Percentiles rank a stretch among this genome's conserved stretches.
Conservation (phyloP, 2,329 filamentous ascomycete species). For the Monosporascus sp. region DNA sequence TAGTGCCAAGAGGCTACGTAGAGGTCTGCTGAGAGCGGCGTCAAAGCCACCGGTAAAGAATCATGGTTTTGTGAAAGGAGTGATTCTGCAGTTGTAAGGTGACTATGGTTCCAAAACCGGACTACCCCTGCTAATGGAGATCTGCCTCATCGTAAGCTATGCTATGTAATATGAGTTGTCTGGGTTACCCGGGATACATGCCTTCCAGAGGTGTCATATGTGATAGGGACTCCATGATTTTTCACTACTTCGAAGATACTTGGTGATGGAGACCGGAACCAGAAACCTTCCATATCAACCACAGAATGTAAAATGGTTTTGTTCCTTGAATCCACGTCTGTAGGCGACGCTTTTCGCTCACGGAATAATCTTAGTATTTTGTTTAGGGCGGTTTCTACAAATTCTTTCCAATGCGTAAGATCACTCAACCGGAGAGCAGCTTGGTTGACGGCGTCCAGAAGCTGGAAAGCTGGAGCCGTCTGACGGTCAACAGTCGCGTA, state of each 20-base stretch:
- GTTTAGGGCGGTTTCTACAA: neutral
- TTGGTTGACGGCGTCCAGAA: too few relatives aligned
- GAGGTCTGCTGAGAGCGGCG: too few relatives aligned
- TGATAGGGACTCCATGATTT: neutral
- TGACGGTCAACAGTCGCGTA: neutral
- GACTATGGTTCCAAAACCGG: rapidly evolving
- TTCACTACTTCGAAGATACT: neutral
- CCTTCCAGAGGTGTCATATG: neutral
- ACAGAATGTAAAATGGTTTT: too few relatives aligned
- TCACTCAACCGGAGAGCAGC: too few relatives aligned
- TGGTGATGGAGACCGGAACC: too few relatives aligned
- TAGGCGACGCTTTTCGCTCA: neutral
- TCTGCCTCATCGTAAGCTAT: neutral
- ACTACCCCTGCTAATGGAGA: rapidly evolving
- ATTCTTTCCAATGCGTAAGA: neutral
- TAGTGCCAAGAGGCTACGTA: too few relatives aligned
- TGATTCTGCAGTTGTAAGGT: neutral
- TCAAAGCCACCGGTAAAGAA: neutral
- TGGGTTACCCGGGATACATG: neutral
- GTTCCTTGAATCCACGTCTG: neutral
- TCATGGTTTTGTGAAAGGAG: neutral
- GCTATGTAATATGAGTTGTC: too few relatives aligned
- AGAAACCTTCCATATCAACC: too few relatives aligned
- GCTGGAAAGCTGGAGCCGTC: neutral
- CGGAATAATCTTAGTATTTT: neutral